These are phyloP conservation scores for Elongisporangium undulatum DNA, from an alignment of 352 stramenopile genomes.

Conservation along the genomic window DNA sequence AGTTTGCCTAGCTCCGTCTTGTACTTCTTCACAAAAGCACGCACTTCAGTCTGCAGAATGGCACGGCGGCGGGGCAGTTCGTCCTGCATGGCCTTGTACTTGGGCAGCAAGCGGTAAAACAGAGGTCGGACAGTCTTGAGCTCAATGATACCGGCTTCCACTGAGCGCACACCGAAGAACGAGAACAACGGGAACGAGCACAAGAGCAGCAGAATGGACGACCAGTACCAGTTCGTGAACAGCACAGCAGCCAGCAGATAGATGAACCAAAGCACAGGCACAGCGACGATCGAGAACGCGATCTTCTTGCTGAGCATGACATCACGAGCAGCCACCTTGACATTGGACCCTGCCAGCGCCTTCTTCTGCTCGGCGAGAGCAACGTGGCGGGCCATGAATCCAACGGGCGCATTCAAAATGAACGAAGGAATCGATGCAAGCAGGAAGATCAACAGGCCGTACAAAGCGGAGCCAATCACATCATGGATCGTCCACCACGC, in stretches of 20 bases:
- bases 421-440: conserved; percentile 90
- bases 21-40: conserved; percentile 77
- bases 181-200: conserved; percentile 85
- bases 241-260: conserved; percentile 82
- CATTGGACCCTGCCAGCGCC: conserved; percentile 81
- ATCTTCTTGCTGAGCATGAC: conserved; percentile 94
- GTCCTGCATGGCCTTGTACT: conserved; percentile 78
- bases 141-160: conserved; percentile 86
- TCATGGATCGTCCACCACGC: conserved; percentile 86
- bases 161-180: conserved; percentile 84
- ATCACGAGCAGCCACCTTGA: conserved; percentile 89
- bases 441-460: conserved; percentile 78
- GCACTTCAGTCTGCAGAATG: conserved; percentile 70
- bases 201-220: conserved; percentile 71
- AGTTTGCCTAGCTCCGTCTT: conserved; percentile 51
- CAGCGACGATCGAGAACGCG: conserved; percentile 88
- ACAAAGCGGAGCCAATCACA: conserved; percentile 86
- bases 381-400: conserved; percentile 79
- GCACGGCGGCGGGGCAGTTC: conserved; percentile 61
- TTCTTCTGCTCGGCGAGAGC: conserved; percentile 77
- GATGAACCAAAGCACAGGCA: conserved; percentile 84
- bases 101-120: conserved; percentile 75
- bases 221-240: conserved; percentile 86
- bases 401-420: conserved; percentile 89
- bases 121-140: conserved; percentile 81